Conservation (phyloP, 306 rosid species). For the Malus sieversii region DNA sequence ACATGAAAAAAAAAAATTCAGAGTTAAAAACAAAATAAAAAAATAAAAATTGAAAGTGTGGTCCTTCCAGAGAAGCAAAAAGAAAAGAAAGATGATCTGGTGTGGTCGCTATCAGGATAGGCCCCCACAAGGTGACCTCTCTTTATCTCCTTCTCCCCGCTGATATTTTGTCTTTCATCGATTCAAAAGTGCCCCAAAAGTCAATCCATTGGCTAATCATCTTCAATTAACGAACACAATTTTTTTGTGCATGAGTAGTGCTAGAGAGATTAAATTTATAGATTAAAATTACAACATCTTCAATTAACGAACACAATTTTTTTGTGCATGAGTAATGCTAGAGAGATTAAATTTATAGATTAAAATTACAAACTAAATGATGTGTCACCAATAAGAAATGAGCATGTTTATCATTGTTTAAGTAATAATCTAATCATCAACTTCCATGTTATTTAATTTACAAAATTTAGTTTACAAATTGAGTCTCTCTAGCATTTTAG, state of each 20-base stretch:
- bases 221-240: neutral
- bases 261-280: too few species aligned
- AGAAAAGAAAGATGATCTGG: conserved; percentile 3
- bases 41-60: neutral
- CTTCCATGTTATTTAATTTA: too few species aligned
- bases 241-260: neutral
- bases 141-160: conserved; percentile 1
- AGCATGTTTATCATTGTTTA: too few species aligned
- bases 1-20: neutral
- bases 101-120: conserved; percentile 21
- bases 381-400: too few species aligned
- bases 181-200: neutral
- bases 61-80: neutral
- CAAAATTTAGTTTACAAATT: too few species aligned
- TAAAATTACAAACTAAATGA: too few species aligned
- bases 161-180: neutral
- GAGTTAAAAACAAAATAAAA: neutral
- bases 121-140: conserved; percentile 22
- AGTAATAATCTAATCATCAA: too few species aligned
- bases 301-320: too few species aligned
- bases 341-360: too few species aligned
- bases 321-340: too few species aligned
- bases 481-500: too few species aligned
- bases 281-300: too few species aligned
- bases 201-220: conserved; percentile 23